Evolutionary conservation across 768 basidiomycete genomes (phyloP).

Genomic region (Termitomyces sp.): DNA sequence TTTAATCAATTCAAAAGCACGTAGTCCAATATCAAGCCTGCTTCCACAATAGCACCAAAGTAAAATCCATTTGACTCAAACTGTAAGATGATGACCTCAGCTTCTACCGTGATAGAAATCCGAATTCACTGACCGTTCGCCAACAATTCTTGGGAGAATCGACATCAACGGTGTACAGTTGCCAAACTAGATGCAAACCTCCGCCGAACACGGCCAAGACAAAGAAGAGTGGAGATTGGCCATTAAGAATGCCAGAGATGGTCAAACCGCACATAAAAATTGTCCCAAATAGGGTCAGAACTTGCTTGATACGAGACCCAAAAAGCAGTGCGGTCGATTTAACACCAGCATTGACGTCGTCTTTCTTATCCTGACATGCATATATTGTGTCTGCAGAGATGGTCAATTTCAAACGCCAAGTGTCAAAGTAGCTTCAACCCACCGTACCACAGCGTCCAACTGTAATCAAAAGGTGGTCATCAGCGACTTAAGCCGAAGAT

Average conservation of each 20-base stretch:
- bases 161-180: slow-evolving; percentile 14
- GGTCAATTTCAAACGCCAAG: background rate
- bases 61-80: slow-evolving; percentile 13
- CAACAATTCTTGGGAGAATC: slow-evolving; percentile 15
- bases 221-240: slow-evolving; percentile 17
- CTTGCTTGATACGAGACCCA: slow-evolving; percentile 38
- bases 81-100: background rate
- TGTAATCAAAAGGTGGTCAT: background rate
- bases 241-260: slow-evolving; percentile 26
- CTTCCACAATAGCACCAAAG: slow-evolving; percentile 12
- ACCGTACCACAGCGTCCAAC: slow-evolving; percentile 22
- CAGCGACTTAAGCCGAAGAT: background rate
- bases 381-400: slow-evolving; percentile 49
- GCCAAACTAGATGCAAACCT: slow-evolving; percentile 10
- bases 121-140: slow-evolving; percentile 7
- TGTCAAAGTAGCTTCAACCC: background rate
- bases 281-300: slow-evolving; percentile 41
- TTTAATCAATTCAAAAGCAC: background rate
- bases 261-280: slow-evolving; percentile 24
- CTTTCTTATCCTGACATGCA: slow-evolving; percentile 56
- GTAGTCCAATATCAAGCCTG: slow-evolving; percentile 8
- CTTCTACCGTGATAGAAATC: background rate
- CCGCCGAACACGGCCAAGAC: slow-evolving; percentile 8
- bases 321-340: slow-evolving; percentile 67
- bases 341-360: slow-evolving; percentile 57